Conservation (phyloP, 805 yeast genomes). For the Kregervanrija fluxuum region DNA sequence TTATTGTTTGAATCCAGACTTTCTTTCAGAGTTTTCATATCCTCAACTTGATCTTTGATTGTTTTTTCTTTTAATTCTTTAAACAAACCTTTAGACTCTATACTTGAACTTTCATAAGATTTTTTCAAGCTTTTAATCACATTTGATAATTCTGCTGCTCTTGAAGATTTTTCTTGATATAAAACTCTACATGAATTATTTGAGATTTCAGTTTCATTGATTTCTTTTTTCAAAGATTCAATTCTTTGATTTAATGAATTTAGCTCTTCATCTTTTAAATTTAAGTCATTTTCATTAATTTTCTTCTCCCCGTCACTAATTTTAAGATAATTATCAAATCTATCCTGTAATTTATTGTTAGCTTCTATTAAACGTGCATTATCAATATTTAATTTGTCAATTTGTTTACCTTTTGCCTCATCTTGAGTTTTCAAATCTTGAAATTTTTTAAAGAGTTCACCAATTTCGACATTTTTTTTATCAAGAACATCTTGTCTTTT, state of each 20-base stretch:
- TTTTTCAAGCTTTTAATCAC: constrained; percentile 19
- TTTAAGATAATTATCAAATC: constrained; percentile 4
- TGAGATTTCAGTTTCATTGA: constrained; percentile 11
- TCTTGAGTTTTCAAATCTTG: constrained; percentile 28
- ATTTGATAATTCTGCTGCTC: constrained; percentile 39
- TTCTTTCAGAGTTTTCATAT: constrained; percentile 3
- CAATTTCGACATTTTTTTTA: constrained; percentile 32
- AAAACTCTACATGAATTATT: constrained; percentile 29
- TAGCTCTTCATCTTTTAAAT: constrained; percentile 11
- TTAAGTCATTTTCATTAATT: constrained; percentile 7
- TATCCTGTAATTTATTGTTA: constrained; percentile 8
- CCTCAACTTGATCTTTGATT: constrained; percentile 11
- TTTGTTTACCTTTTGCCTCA: constrained; percentile 22
- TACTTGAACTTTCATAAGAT: constrained; percentile 19
- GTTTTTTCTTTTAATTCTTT: constrained; percentile 18
- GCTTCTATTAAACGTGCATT: constrained; percentile 8
- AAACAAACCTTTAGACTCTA: constrained; percentile 30
- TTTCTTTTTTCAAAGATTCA: constrained; percentile 6
- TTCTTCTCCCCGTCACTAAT: background rate
- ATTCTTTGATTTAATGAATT: constrained; percentile 7
- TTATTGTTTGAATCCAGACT: constrained; percentile 14
- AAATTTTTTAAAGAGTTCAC: constrained; percentile 32
- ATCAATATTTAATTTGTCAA: constrained; percentile 19
- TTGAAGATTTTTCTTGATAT: constrained; percentile 40
- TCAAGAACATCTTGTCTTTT: constrained; percentile 35